These are phyloP conservation scores for Xylariaceae sp. DNA, from an alignment of 2,329 filamentous ascomycete species.

Conservation along the genomic window DNA sequence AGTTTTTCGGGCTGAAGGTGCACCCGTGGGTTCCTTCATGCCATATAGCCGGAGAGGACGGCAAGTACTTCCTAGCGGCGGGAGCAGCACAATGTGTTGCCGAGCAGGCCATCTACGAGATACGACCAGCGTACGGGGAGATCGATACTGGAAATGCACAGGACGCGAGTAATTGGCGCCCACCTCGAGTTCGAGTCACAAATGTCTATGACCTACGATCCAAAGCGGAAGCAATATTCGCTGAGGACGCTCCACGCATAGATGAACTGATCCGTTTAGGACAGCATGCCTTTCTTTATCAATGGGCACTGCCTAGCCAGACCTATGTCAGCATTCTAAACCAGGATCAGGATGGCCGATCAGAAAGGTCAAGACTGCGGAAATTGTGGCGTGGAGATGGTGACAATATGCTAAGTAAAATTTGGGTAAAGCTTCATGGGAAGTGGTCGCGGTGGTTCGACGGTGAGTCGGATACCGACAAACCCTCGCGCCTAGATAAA, in stretches of 20 bases:
- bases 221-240: background rate
- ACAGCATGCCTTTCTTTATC: background rate
- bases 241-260: background rate
- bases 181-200: background rate
- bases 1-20: background rate
- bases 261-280: background rate
- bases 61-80: background rate
- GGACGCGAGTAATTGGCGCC: background rate
- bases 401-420: background rate
- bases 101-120: background rate
- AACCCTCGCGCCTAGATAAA: background rate
- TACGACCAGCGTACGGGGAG: background rate
- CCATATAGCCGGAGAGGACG: background rate
- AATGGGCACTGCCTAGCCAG: background rate
- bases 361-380: background rate
- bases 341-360: background rate
- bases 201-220: background rate
- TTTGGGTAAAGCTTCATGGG: background rate
- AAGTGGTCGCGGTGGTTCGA: background rate
- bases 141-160: background rate
- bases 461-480: background rate
- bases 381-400: background rate
- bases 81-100: background rate
- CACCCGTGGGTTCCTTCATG: background rate
- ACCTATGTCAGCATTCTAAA: background rate